These are phyloP conservation scores for Aureobasidium leucospermi DNA, from an alignment of 2,329 filamentous ascomycete species.

Conservation along the genomic window DNA sequence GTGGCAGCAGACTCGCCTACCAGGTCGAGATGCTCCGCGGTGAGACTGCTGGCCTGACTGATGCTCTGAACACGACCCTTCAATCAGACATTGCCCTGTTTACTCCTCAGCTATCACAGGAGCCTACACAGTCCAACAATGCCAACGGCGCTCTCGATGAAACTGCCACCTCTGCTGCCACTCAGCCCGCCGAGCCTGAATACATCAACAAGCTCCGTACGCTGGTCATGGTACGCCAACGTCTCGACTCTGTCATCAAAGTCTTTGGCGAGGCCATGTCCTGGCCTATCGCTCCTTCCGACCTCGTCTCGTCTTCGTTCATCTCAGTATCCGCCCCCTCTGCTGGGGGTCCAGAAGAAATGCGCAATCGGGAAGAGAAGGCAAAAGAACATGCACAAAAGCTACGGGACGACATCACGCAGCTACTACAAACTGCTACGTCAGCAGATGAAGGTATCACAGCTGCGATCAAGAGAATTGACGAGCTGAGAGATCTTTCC, in stretches of 20 bases:
- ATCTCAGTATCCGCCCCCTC: conserved; percentile 86
- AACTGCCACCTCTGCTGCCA: background rate
- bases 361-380: conserved; percentile 72
- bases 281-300: conserved; percentile 84
- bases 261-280: conserved; percentile 94
- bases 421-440: conserved; percentile 50
- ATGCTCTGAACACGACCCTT: conserved; percentile 66
- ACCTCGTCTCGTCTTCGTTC: conserved; percentile 78
- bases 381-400: conserved; percentile 71
- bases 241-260: conserved; percentile 84
- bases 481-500: conserved; percentile 67
- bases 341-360: conserved; percentile 48
- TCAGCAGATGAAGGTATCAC: conserved; percentile 62
- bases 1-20: conserved; percentile 81
- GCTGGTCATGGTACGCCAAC: conserved; percentile 69
- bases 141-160: conserved; percentile 12
- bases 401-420: conserved; percentile 63
- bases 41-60: conserved; percentile 72
- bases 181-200: conserved; percentile 21
- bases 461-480: conserved; percentile 65
- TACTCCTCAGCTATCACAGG: conserved; percentile 30
- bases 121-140: conserved; percentile 8
- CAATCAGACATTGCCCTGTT: conserved; percentile 67
- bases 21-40: conserved; percentile 91
- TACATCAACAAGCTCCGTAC: conserved; percentile 76